These are phyloP conservation scores for Leptographium radiaticola DNA, from an alignment of 2,329 filamentous ascomycete species.

Conservation along the genomic window DNA sequence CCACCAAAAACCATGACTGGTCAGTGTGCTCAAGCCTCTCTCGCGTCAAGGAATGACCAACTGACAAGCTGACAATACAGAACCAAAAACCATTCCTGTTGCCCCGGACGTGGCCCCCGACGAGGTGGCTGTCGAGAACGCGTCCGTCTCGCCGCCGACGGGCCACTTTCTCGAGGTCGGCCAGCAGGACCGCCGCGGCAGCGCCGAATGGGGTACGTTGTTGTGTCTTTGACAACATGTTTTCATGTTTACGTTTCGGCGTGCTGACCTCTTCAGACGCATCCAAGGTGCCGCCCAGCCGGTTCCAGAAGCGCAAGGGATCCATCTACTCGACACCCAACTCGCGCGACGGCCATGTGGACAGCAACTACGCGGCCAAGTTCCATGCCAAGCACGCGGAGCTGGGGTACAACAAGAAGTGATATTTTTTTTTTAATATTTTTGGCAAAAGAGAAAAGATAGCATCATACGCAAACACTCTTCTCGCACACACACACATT, in stretches of 20 bases:
- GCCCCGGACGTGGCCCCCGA: neutral
- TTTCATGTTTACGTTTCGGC: neutral
- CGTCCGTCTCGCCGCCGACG: neutral
- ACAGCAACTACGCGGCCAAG: conserved; percentile 43
- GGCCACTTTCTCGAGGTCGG: conserved; percentile 19
- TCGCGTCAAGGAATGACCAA: neutral
- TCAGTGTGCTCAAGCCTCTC: neutral
- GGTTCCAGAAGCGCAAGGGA: conserved; percentile 57
- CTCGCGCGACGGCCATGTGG: conserved; percentile 52
- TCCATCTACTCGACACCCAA: conserved; percentile 54
- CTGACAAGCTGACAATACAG: neutral
- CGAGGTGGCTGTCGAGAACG: neutral
- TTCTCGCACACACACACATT: too few relatives aligned
- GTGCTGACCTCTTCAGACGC: conserved; percentile 33
- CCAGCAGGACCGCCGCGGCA: neutral
- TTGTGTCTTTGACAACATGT: neutral
- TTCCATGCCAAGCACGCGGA: conserved; percentile 49
- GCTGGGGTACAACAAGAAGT: conserved; percentile 28
- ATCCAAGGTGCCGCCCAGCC: conserved; percentile 51
- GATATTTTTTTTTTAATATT: neutral
- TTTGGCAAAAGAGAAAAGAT: too few relatives aligned
- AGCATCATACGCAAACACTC: too few relatives aligned
- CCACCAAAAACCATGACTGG: neutral
- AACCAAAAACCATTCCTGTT: neutral
- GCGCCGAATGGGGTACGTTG: conserved; percentile 2